Evolutionary conservation across 805 yeast genomes (phyloP).

Genomic region (Metschnikowia colocasiae): DNA sequence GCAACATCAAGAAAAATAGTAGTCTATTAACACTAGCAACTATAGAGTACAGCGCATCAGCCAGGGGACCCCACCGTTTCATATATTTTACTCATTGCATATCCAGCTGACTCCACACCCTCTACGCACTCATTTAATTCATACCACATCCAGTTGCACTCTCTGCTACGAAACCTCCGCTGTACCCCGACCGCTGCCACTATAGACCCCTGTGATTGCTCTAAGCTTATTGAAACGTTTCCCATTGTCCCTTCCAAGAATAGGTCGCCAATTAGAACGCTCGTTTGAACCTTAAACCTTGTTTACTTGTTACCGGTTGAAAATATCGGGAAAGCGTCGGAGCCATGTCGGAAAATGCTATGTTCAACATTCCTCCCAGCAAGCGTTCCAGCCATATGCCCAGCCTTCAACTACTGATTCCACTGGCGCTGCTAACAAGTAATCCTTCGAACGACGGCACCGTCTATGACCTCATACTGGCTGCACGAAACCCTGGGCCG

Average conservation of each 20-base stretch:
- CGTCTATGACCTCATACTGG: background rate
- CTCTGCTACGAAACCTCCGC: background rate
- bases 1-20: conserved; percentile 1
- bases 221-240: background rate
- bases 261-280: background rate
- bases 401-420: conserved; percentile 28
- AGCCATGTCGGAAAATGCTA: conserved; percentile 20
- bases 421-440: conserved; percentile 22
- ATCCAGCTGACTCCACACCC: background rate
- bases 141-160: background rate
- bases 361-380: conserved; percentile 35
- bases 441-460: background rate
- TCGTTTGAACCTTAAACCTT: background rate
- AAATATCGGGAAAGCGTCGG: background rate
- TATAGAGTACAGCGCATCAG: background rate
- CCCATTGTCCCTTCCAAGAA: background rate
- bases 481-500: conserved; percentile 3
- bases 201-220: background rate
- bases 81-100: no score
- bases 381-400: conserved; percentile 21
- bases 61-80: background rate
- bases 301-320: no score
- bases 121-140: background rate
- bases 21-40: background rate
- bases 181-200: background rate